These are phyloP conservation scores for Mentha longifolia DNA, from an alignment of 257 asterid genomes.

Conservation along the genomic window DNA sequence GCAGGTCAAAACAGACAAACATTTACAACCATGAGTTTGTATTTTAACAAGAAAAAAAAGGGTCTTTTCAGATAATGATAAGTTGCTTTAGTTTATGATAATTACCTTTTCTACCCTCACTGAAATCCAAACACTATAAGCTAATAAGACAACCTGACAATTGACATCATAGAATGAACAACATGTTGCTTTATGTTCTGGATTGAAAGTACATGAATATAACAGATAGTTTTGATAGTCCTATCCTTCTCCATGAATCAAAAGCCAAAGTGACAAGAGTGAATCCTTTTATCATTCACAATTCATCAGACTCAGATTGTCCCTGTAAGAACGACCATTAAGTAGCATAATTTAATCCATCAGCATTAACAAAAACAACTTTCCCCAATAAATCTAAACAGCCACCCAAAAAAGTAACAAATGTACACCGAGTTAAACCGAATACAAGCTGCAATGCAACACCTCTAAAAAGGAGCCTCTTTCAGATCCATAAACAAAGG, in stretches of 20 bases:
- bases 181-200: slow-evolving; percentile 10
- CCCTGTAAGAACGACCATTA: neutral
- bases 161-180: neutral
- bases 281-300: neutral
- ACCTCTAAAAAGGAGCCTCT: neutral
- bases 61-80: neutral
- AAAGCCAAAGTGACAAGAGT: neutral
- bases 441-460: slow-evolving; percentile 19
- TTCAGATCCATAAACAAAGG: slow-evolving; percentile 28
- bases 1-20: neutral
- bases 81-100: neutral
- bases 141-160: neutral
- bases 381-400: slow-evolving; percentile 26
- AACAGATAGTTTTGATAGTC: neutral
- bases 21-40: slow-evolving; percentile 5
- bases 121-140: neutral
- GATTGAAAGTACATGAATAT: neutral
- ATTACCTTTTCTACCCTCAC: neutral
- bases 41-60: neutral
- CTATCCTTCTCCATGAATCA: neutral
- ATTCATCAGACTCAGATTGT: slow-evolving; percentile 3
- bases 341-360: neutral
- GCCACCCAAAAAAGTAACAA: slow-evolving; percentile 9
- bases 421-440: neutral
- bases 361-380: slow-evolving; percentile 14